Base-by-base conservation (phyloP, 768 basidiomycete genomes). In the Podaxis carcinomalis region DNA sequence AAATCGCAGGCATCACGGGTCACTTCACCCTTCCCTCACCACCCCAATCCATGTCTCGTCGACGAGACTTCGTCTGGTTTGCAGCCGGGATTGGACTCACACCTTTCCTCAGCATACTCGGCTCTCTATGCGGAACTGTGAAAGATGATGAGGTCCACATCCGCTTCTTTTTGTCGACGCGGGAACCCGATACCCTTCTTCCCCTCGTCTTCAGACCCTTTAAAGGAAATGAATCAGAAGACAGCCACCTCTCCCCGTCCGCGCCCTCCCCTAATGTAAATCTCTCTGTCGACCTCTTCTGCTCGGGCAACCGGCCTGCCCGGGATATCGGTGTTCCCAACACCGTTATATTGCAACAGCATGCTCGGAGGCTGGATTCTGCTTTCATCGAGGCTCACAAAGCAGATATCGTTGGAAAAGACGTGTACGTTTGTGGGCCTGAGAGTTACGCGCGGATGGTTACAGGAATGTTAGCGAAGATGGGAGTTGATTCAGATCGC, bases 31-130 rank as follows among this genome's bases (percentile, higher is more conserved):
- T 84, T 21, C 49, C 60, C 13, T 10, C 14, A 35, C 28, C 35
- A 25, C 13, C 54, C 35, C 27, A 27, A 11, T n/a, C 40, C 16
- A 5, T 3, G 42, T 37, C 66, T 27, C 36, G 60, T 6, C 7
- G 28, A 32, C 64, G 61, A 14, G 73, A 73, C 39, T 65, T 84
- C 27, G 68, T 86, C 27, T 87, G 83, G 84, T 70, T 84, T 19
- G 85, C 84, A 0, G 86, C 84, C 23, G 86, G 86, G 0, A 87
- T 88, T 39, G 86, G 87, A 3, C 50, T 88, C 19, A 88, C 87
- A 16, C 86, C 85, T 0, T 88, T 84, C 69, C 66, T 88, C n/a
- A 78, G 78, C 27, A 79, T 87, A 80, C 73, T 85, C 0, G 55
- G 63, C 16, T 67, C 66, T 5, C 56, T 73, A 11, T 61, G 62